Evolutionary conservation across 257 asterid species (phyloP), one percentile per base, ranked within the genome.

Genomic region (Leonotis leonurus): DNA sequence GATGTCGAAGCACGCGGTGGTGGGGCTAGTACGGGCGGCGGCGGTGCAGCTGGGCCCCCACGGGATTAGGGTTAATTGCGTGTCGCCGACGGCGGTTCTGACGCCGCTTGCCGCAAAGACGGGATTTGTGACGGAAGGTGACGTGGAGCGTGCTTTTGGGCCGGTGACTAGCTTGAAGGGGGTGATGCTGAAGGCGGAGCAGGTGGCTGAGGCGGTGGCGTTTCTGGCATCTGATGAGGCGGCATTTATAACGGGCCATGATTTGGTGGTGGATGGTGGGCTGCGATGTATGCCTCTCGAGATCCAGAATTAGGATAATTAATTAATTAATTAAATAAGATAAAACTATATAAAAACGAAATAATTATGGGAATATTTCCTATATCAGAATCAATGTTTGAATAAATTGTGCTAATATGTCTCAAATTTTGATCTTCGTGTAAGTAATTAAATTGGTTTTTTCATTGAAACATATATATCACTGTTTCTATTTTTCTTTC

Each of bases 1-100:
- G 17, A 76, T 78, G 84, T 73, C 87, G 48, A 65, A 65, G 64
- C 18, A 30, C 5, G 71, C 64, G 37, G 64, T 54, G 45, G 3
- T 65, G 55, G 87, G 82, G 13, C 67, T 81, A 21, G 56, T 78
- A 39, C 70, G 79, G 29, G 40, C 80, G 13, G 88, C 85, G 0
- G 65, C 75, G 8, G 7, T 32, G 24, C 74, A 59, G 27, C 65
- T 59, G 8, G 65, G 65, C 13, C 3, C 0, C 20, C 33, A 58
- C 46, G 64, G 64, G 52, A 58, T 58, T 22, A 40, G 64, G 52
- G 64, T 58, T 3, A 58, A 58, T 13, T 5, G 51, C 46, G 50
- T 57, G 35, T 57, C 64, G 30, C 64, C 64, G n/a, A 21, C 1
- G 22, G 14, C 9, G 36, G 50, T 37, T 35, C 20, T 29, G 55